Evolutionary conservation across 2,329 filamentous ascomycete species (phyloP).

Genomic region (Didymella segeticola): DNA sequence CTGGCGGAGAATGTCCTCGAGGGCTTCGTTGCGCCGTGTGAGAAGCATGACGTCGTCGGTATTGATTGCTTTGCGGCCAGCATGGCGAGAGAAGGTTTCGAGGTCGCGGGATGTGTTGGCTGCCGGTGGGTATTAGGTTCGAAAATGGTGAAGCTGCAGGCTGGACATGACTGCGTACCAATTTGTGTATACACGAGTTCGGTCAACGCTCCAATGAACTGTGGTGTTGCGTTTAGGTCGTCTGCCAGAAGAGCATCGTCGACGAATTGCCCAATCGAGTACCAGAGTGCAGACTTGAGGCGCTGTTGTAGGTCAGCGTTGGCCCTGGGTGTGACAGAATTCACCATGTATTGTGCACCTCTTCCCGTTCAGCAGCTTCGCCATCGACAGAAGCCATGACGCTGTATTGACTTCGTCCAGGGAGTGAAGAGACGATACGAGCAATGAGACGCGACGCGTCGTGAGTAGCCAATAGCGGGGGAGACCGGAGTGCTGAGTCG

Average conservation of each 20-base stretch:
- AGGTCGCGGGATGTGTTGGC: constrained; percentile 61
- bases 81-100: constrained; percentile 71
- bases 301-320: constrained; percentile 49
- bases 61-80: constrained; percentile 78
- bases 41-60: constrained; percentile 89
- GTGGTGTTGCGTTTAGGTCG: constrained; percentile 85
- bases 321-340: neutral
- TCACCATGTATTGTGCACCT: constrained; percentile 23
- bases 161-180: constrained; percentile 59
- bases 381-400: constrained; percentile 35
- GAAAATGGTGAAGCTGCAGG: neutral
- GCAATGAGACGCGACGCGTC: constrained; percentile 31
- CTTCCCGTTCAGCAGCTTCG: constrained; percentile 39
- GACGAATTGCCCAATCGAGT: constrained; percentile 66
- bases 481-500: constrained; percentile 10
- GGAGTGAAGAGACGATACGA: neutral
- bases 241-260: constrained; percentile 79
- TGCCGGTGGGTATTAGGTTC: constrained; percentile 11
- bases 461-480: constrained; percentile 23
- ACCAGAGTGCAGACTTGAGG: constrained; percentile 53
- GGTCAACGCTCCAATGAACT: constrained; percentile 79
- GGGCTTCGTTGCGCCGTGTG: constrained; percentile 82
- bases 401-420: neutral
- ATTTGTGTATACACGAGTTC: constrained; percentile 90
- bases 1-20: constrained; percentile 76